Evolutionary conservation across 2,329 filamentous ascomycete genomes (phyloP), one percentile per base, ranked within the genome.

Genomic region (Neopestalotiopsis rosae): DNA sequence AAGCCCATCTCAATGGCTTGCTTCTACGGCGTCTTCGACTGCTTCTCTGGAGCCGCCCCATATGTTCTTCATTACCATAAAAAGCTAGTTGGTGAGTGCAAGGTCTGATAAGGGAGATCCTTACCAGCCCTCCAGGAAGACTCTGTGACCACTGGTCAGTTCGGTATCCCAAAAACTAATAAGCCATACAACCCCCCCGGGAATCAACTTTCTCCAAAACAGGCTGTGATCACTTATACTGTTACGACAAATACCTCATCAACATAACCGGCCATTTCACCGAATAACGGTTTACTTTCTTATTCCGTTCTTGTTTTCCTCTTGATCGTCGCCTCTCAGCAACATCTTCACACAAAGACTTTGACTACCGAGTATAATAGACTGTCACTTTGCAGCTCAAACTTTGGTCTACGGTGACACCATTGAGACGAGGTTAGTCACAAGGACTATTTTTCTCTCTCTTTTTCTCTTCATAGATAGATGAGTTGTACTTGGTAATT

Each of bases 401-500:
- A 14, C 20, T 17, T 52, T 52, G 24, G 17, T 52, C 45, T 9
- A 52, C 14, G 24, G 45, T 52, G 45, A 52, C n/a, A 52, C 45
- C n/a, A n/a, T n/a, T n/a, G 45, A 20, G 45, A 52, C 45, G 45
- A 52, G 9, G 45, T n/a, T 20, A 52, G 45, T 52, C 45, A 52
- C 20, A 14, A n/a, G n/a, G 45, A n/a, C 45, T 10, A n/a, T 24
- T 24, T 52, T 71, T 72, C 75, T 76, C 78, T 75, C 76, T 75
- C 45, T 52, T n/a, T 52, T n/a, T 17, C 45, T 52, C 45, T 52
- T 52, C 9, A 52, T 52, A 17, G 20, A 52, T 38, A 52, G n/a
- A 20, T 52, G 45, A 52, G 17, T 17, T n/a, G 20, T n/a, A 52
- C 45, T 52, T 52, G 45, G 45, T 52, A 52, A 52, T 52, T 52